Evolutionary conservation across 805 yeast species (phyloP), one percentile per base, ranked within the genome.

Genomic region (Lipomyces yamadae): DNA sequence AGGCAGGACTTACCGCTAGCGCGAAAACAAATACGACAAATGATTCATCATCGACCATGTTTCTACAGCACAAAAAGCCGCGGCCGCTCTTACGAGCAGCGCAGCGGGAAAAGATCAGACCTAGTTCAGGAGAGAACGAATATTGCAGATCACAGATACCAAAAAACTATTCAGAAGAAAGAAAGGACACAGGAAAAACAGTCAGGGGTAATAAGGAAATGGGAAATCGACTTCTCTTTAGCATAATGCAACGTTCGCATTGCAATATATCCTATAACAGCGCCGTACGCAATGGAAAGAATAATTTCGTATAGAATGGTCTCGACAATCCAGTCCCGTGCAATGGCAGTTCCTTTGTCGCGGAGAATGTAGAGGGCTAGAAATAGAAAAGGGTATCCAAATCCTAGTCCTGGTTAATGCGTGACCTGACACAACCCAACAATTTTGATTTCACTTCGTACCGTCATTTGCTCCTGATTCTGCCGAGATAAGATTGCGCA

Each of bases 391-490:
- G 93, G 93, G 59, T 78, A 76, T 2, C 81, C 81, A 68, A 79
- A 75, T 0, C 92, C 92, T 65, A 34, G 6, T 45, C 29, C n/a
- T 15, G 15, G 11, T n/a, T 32, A 18, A 30, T 53, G 30, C n/a
- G 4, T 4, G 8, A 56, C 11, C 15, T 57, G 11, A 37, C 52
- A 24, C 24, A 24, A 24, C 24, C 24, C 24, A 24, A 24, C 24
- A 24, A 24, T 15, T 18, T 18, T 33, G 5, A 45, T 33, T 15
- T 24, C 24, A 24, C 15, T 32, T 34, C 61, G 3, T 30, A 62
- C 66, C 71, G 74, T 88, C 93, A 73, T 88, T 89, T 71, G 91
- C 88, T 2, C 90, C 92, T 0, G 91, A 85, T 73, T 88, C 93
- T 0, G 91, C 91, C 39, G 87, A 81, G 58, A 88, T 78, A 62